Conservation (phyloP, 1,139 yeast species). For the Lodderomyces margitis region DNA sequence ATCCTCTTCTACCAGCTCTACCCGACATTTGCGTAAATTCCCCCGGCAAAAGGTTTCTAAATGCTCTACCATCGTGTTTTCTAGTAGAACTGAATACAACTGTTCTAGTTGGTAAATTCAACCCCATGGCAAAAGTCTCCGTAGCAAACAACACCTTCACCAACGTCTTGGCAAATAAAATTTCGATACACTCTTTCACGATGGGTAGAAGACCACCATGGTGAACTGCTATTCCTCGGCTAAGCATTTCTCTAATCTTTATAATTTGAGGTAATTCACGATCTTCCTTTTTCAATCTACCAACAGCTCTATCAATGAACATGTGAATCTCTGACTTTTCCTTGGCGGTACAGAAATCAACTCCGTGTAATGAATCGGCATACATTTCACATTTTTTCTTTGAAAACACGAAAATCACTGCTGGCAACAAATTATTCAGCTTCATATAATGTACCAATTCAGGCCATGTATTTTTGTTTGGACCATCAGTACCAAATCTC, state of each 20-base stretch:
- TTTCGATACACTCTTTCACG: constrained; percentile 92
- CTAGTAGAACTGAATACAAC: constrained; percentile 84
- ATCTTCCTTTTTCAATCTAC: constrained; percentile 87
- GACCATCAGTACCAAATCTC: constrained; percentile 56
- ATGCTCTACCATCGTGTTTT: constrained; percentile 85
- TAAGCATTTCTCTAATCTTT: constrained; percentile 74
- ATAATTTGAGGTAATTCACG: constrained; percentile 89
- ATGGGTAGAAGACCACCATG: constrained; percentile 97
- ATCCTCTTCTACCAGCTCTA: constrained; percentile 96
- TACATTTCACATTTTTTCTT: constrained; percentile 91
- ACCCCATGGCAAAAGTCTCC: constrained; percentile 97
- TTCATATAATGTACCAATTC: constrained; percentile 72
- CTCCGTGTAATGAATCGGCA: constrained; percentile 71
- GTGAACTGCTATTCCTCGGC: constrained; percentile 94
- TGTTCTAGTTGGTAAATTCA: constrained; percentile 94
- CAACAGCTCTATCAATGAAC: constrained; percentile 87
- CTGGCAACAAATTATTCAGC: constrained; percentile 72
- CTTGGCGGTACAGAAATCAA: constrained; percentile 76
- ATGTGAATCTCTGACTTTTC: constrained; percentile 90
- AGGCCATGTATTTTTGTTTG: constrained; percentile 77
- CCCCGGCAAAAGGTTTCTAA: constrained; percentile 85
- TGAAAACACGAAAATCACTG: constrained; percentile 89
- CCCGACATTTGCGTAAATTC: constrained; percentile 99
- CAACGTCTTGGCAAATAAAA: constrained; percentile 78
- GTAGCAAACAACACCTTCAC: constrained; percentile 94